phyloP scores from a whole-genome alignment of 768 basidiomycete species.

The Pulveroboletus sp. region DNA sequence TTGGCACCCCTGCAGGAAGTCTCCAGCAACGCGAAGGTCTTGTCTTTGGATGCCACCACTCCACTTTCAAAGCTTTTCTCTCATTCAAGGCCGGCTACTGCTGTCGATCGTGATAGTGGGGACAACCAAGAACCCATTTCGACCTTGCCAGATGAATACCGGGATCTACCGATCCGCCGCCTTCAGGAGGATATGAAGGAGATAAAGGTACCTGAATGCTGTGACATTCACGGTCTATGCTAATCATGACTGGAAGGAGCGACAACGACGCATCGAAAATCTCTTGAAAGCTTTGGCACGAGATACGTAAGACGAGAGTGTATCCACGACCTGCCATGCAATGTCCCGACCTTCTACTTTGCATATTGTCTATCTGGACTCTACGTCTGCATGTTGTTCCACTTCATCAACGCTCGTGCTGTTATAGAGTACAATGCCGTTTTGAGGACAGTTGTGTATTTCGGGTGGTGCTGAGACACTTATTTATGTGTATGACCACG shows the following conservation, averaged over 20 bases:
- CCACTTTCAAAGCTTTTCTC: slow-evolving; percentile 27
- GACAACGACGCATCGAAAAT: slow-evolving; percentile 74
- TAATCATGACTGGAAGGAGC: slow-evolving; percentile 41
- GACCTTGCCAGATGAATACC: slow-evolving; percentile 56
- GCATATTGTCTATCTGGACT: neutral
- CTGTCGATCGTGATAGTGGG: slow-evolving; percentile 32
- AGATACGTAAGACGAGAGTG: slow-evolving; percentile 47
- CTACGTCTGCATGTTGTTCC: neutral
- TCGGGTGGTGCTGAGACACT: too few relatives aligned
- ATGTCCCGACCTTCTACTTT: neutral
- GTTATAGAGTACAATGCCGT: neutral
- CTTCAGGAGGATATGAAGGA: slow-evolving; percentile 82
- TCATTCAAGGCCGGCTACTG: slow-evolving; percentile 16
- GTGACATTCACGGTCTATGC: neutral
- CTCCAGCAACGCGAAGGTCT: slow-evolving; percentile 27
- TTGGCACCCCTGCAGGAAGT: slow-evolving; percentile 26
- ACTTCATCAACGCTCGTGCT: neutral
- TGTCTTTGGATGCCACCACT: slow-evolving; percentile 27
- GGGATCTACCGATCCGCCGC: slow-evolving; percentile 56
- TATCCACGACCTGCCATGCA: neutral
- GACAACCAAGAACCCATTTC: slow-evolving; percentile 53
- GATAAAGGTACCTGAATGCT: slow-evolving; percentile 50
- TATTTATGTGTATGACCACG: too few relatives aligned
- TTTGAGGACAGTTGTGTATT: too few relatives aligned
- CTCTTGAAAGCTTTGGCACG: slow-evolving; percentile 65